Conservation (phyloP, 768 basidiomycete genomes). For the Mycena indigotica region DNA sequence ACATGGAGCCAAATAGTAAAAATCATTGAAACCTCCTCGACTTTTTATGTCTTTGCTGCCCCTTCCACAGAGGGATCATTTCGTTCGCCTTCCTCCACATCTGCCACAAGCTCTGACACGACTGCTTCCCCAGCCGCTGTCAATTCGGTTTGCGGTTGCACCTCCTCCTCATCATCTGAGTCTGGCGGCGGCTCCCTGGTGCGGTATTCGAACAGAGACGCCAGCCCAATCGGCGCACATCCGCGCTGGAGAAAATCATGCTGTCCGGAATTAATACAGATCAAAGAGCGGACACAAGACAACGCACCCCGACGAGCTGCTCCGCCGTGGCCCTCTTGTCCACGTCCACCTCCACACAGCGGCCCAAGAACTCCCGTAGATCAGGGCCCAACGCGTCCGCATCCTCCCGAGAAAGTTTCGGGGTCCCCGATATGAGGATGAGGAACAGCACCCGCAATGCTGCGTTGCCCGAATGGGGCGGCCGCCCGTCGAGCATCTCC, state of each 20-base stretch:
- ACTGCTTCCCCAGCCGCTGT: neutral
- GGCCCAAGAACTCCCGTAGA: constrained; percentile 73
- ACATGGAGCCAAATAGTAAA: no score
- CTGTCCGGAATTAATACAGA: constrained; percentile 38
- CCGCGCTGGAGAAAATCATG: constrained; percentile 72
- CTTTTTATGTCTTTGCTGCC: no score
- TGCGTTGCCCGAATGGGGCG: constrained; percentile 72
- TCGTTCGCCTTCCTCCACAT: neutral
- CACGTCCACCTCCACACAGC: constrained; percentile 78
- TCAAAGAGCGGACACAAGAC: neutral
- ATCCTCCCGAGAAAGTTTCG: constrained; percentile 66
- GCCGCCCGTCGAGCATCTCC: constrained; percentile 79
- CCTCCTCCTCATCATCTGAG: neutral
- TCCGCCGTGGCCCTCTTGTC: constrained; percentile 68
- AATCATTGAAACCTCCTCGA: no score
- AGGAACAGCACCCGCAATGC: constrained; percentile 67
- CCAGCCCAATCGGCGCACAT: constrained; percentile 58
- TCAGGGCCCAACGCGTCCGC: constrained; percentile 64
- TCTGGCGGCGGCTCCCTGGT: neutral
- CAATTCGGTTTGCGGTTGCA: no score
- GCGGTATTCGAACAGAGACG: constrained; percentile 54
- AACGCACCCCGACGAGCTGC: constrained; percentile 58
- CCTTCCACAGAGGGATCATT: no score
- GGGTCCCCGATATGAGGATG: constrained; percentile 80
- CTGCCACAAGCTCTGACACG: no score